phyloP scores from a whole-genome alignment of 2,329 filamentous ascomycete genomes.

The Cercospora sojina region DNA sequence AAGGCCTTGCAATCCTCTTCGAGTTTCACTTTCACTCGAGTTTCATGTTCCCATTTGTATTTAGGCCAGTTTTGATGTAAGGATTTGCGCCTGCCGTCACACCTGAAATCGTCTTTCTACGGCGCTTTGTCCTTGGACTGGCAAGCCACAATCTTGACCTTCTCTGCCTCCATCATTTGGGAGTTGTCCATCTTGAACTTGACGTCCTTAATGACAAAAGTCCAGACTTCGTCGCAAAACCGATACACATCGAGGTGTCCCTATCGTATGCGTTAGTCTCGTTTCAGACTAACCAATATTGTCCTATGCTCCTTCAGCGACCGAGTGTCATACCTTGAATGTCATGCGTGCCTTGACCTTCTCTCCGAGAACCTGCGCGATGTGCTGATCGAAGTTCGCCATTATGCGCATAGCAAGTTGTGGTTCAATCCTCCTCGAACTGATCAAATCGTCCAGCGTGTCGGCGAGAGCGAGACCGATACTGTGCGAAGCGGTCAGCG shows the following conservation, averaged over 20 bases:
- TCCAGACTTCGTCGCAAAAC: constrained; percentile 99
- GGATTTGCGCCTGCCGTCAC: neutral
- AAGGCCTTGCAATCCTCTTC: neutral
- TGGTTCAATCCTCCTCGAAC: constrained; percentile 89
- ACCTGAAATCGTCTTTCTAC: constrained; percentile 5
- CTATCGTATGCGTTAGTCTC: constrained; percentile 47
- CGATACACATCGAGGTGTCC: constrained; percentile 97
- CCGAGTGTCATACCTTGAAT: constrained; percentile 64
- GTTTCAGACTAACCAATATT: neutral
- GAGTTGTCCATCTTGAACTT: constrained; percentile 89
- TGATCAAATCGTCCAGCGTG: constrained; percentile 95
- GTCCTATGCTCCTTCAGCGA: constrained; percentile 48
- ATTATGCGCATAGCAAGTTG: constrained; percentile 99
- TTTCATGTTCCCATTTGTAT: neutral
- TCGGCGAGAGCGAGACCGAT: constrained; percentile 92
- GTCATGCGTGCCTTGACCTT: constrained; percentile 87
- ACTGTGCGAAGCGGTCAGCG: constrained; percentile 49
- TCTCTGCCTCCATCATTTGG: constrained; percentile 76
- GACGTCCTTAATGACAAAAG: constrained; percentile 97
- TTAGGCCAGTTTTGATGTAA: neutral
- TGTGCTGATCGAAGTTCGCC: constrained; percentile 88
- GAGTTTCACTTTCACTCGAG: neutral
- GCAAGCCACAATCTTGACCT: constrained; percentile 98
- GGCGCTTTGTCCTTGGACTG: constrained; percentile 76
- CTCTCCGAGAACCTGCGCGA: constrained; percentile 86